A percentile compares a stretch with the other conserved stretches of the same genome.
These are phyloP conservation scores for Lomentospora prolificans DNA, from an alignment of 2,329 filamentous ascomycete genomes.

Conservation along the genomic window DNA sequence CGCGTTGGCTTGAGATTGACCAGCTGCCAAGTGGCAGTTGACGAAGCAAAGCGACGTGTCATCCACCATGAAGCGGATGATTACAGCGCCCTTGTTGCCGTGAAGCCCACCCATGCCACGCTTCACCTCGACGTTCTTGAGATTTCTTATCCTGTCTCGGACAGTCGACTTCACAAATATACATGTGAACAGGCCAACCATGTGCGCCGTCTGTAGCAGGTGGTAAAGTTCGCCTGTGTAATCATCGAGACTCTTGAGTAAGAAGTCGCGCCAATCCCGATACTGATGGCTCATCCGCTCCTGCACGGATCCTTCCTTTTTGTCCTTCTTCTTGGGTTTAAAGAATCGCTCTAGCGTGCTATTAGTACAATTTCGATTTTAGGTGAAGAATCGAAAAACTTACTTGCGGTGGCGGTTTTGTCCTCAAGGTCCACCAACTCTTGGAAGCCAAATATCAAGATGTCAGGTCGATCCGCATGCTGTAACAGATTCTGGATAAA, in stretches of 20 bases:
- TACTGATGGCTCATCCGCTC: slow-evolving; percentile 97
- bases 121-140: slow-evolving; percentile 79
- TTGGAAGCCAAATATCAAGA: slow-evolving; percentile 93
- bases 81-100: slow-evolving; percentile 90
- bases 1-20: slow-evolving; percentile 79
- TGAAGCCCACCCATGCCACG: slow-evolving; percentile 91
- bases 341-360: slow-evolving; percentile 60
- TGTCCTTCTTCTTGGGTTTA: slow-evolving; percentile 75
- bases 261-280: slow-evolving; percentile 87
- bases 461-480: slow-evolving; percentile 71
- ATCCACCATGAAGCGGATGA: slow-evolving; percentile 86
- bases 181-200: slow-evolving; percentile 93
- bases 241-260: slow-evolving; percentile 74
- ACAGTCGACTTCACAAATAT: slow-evolving; percentile 83
- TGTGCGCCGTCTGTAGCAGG: slow-evolving; percentile 66
- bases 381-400: too few relatives aligned
- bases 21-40: slow-evolving; percentile 94
- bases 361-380: too few relatives aligned
- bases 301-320: slow-evolving; percentile 67
- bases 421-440: slow-evolving; percentile 97
- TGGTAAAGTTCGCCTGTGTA: slow-evolving; percentile 76
- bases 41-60: slow-evolving; percentile 92
- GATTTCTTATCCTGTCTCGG: slow-evolving; percentile 63
- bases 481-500: slow-evolving; percentile 78
- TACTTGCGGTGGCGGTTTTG: slow-evolving; percentile 91